Base-by-base conservation (phyloP, 208 protist species). In the Naegleria lovaniensis region DNA sequence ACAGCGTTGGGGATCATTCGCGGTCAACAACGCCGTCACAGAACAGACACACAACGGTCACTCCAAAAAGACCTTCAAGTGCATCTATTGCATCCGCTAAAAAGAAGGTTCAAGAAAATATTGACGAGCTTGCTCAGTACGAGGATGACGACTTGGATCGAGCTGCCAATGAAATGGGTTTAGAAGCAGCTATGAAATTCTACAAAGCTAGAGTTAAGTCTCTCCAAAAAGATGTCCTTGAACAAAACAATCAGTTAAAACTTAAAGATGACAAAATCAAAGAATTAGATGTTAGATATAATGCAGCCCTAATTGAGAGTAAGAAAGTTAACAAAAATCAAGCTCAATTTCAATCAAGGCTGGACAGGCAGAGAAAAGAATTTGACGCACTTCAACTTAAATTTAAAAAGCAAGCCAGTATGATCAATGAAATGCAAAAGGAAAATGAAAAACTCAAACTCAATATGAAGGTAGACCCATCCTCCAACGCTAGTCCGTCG, bases 161-260 rank as follows among this genome's bases (percentile, higher is more conserved):
- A 39, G 43, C 33, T 15, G 85, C 85, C 51, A 58, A 88, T 13
- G n/a, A 88, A 15, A 88, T 88, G 85, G 41, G 85, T 38, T 4
- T 58, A n/a, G 85, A 88, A 58, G 85, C 85, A 36, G 85, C 85
- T 13, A 88, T 88, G 85, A 88, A 88, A 38, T 88, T 88, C 15
- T 88, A 88, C 22, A 88, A 88, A 43, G 85, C 85, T 19, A 55
- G 85, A 88, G 43, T 58, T 0, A 88, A 88, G 55, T 19, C 33
- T 0, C 16, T 88, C 0, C n/a, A 88, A 38, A 88, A 58, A 88
- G 85, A 88, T 13, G 6, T 88, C 0, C 7, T 58, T 9, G 41
- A 88, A 22, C 13, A 29, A 9, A 19, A 0, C 4, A 38, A 58
- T 22, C 33, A 58, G 36, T 11, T 88, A 7, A 88, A 88, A 88